These are phyloP conservation scores for Amaranthus hypochondriacus DNA, from an alignment of 148 eudicot species.

Conservation along the genomic window DNA sequence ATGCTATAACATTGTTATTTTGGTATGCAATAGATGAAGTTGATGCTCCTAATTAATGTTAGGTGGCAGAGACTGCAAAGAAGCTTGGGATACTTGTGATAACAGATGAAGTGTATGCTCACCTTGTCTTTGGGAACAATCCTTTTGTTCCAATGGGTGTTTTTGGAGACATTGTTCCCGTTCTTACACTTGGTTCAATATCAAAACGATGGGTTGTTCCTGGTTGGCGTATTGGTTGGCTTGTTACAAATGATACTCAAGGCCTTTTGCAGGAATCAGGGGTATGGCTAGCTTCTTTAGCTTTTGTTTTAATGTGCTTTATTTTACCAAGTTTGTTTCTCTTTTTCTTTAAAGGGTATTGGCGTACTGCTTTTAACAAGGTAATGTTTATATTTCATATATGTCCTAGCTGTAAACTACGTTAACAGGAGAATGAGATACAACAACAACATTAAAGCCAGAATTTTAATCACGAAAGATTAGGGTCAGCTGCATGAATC, in stretches of 20 bases:
- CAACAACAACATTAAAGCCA: too few species aligned
- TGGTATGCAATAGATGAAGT: too few species aligned
- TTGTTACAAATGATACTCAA: conserved; percentile 50
- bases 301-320: not conserved
- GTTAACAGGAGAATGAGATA: too few species aligned
- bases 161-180: conserved; percentile 51
- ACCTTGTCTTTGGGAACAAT: conserved; percentile 51
- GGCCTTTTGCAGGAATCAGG: conserved; percentile 51
- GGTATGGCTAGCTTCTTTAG: conserved; percentile 32
- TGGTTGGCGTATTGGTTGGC: conserved; percentile 89
- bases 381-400: too few species aligned
- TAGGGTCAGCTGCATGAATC: too few species aligned
- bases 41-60: not conserved
- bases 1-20: not conserved
- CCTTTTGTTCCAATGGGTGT: conserved; percentile 75
- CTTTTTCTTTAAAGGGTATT: too few species aligned
- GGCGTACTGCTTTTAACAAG: too few species aligned
- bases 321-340: not conserved
- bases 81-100: conserved; percentile 69
- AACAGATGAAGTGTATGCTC: conserved; percentile 71
- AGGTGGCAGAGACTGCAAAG: conserved; percentile 74
- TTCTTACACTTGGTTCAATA: conserved; percentile 66
- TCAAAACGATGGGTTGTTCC: conserved; percentile 90
- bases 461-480: too few species aligned
- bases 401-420: too few species aligned